Base-by-base conservation (phyloP, 495 filamentous ascomycete species). In the Aspergillus sclerotioniger region DNA sequence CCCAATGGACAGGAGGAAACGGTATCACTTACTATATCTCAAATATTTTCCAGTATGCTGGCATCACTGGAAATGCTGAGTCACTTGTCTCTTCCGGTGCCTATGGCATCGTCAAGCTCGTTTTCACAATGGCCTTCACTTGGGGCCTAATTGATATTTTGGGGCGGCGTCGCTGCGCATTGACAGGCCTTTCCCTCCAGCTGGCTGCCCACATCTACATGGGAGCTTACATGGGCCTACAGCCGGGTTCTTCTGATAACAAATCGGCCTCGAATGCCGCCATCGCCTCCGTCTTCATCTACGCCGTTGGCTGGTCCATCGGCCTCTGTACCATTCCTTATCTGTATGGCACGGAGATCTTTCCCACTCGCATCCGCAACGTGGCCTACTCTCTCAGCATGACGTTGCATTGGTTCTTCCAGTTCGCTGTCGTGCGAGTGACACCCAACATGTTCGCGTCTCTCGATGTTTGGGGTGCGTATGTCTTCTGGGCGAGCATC, bases 271-370 rank as follows among this genome's bases (percentile, higher is more conserved):
- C 71, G 16, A 65, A 77, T 51, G 74, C 76, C 7, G 76, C 76
- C 17, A 71, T 79, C 33, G 74, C 75, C 21, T 76, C 75, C 15
- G 71, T 79, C 28, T 79, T 78, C 60, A 56, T 79, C 32, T 79
- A 79, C 52, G 76, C 76, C 56, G 60, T 76, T 43, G 76, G 76
- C 61, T 79, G 76, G 76, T 79, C 76, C 48, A 62, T 79, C 64
- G 76, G 76, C n/a, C 76, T 79, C 39, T 79, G 75, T 58, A 79
- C 74, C 3, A 70, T 78, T n/a, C 76, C 76, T 6, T 78, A 75
- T 53, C 66, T 79, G 1, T 79, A 79, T 63, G 76, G 75, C 9
- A 74, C 75, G 3, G 76, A 79, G 60, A 76, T 79, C 17, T 79
- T 78, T 61, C 75, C 75, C 16, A 79, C 73, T 1, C 69, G 73